These are phyloP conservation scores for Phytophthora pluvialis DNA, from an alignment of 352 stramenopile genomes.

Conservation along the genomic window DNA sequence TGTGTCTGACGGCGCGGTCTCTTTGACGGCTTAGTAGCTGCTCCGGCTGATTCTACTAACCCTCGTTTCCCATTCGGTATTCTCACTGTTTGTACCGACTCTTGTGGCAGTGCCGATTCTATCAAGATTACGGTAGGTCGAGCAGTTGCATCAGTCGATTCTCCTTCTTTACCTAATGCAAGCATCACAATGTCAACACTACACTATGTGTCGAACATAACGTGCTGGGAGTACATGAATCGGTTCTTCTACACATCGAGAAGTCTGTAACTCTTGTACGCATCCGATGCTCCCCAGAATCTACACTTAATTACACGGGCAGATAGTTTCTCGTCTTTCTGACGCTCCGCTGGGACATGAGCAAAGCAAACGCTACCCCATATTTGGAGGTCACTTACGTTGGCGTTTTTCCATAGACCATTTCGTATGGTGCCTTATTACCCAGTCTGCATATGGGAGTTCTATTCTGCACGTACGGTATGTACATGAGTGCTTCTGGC, in stretches of 20 bases:
- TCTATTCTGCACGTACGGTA: not conserved
- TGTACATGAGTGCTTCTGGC: not conserved
- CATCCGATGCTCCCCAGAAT: not conserved
- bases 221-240: not conserved
- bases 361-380: not conserved
- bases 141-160: no score
- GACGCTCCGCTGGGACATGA: not conserved
- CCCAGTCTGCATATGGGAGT: not conserved
- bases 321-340: not conserved
- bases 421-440: not conserved
- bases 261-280: not conserved
- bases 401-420: no score
- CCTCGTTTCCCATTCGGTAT: no score
- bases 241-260: not conserved
- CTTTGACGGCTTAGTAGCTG: no score
- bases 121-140: no score
- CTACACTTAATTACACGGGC: not conserved
- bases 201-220: not conserved
- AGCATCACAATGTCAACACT: no score
- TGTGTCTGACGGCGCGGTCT: no score
- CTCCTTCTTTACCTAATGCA: no score
- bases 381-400: not conserved
- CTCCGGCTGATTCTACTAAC: no score
- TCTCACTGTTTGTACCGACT: no score
- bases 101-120: no score